Evolutionary conservation across 176 grass and related monocot species (phyloP).

Genomic region (Thalia dealbata): DNA sequence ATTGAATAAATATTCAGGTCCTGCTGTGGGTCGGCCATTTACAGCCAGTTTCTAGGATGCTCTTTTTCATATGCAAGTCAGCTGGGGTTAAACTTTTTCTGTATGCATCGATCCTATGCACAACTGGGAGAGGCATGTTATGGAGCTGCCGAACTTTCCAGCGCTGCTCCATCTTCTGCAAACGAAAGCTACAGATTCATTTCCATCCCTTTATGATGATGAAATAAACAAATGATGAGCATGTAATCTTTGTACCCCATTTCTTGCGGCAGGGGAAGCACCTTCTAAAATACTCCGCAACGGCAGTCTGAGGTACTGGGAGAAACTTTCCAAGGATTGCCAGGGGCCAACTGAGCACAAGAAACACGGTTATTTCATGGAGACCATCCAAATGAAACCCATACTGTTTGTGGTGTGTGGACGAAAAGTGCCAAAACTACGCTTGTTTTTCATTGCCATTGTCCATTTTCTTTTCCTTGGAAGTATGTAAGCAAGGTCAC

Average conservation of each 20-base stretch:
- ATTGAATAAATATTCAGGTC: too few relatives aligned
- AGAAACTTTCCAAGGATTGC: slow-evolving; percentile 13
- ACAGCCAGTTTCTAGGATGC: too few relatives aligned
- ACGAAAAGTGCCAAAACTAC: neutral
- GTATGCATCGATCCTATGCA: too few relatives aligned
- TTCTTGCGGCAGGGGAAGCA: neutral
- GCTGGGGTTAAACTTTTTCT: too few relatives aligned
- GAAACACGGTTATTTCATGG: too few relatives aligned
- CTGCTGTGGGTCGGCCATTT: too few relatives aligned
- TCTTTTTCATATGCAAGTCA: too few relatives aligned
- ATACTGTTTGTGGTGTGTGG: neutral
- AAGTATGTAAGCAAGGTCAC: neutral
- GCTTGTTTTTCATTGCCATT: neutral
- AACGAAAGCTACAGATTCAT: neutral
- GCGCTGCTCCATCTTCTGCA: neutral
- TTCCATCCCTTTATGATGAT: too few relatives aligned
- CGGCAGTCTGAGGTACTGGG: slow-evolving; percentile 2
- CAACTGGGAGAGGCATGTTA: too few relatives aligned
- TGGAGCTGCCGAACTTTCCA: neutral
- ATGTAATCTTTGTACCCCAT: neutral
- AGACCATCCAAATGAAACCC: neutral
- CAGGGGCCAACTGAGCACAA: slow-evolving; percentile 4
- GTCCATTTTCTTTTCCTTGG: neutral
- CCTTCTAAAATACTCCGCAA: neutral
- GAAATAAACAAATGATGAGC: neutral